Conservation (phyloP, 345 rosid species). For the Triadica sebifera region DNA sequence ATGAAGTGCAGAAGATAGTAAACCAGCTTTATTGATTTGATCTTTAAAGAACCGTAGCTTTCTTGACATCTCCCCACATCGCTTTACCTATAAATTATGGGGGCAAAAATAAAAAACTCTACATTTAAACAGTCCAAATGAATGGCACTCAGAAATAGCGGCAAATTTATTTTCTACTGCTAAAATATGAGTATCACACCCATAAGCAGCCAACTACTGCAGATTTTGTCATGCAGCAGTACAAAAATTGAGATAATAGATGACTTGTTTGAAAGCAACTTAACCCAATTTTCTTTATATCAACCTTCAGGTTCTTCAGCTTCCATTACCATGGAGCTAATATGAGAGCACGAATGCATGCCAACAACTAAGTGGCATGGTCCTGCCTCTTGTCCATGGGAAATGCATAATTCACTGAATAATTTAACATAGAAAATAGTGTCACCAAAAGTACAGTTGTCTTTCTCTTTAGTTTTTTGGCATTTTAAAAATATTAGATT, state of each 20-base stretch:
- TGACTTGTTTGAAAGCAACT: background rate
- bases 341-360: background rate
- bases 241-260: background rate
- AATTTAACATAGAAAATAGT: background rate
- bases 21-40: constrained; percentile 86
- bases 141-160: constrained; percentile 7
- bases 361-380: background rate
- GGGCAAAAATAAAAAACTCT: constrained; percentile 16
- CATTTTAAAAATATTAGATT: background rate
- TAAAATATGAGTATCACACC: background rate
- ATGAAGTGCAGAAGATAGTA: constrained; percentile 56
- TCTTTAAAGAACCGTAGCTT: constrained; percentile 85
- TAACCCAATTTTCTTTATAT: background rate
- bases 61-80: constrained; percentile 97
- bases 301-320: background rate
- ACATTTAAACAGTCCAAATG: constrained; percentile 24
- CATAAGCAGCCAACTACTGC: background rate
- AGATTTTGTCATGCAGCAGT: background rate
- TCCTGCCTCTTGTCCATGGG: background rate
- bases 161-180: constrained; percentile 2
- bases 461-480: background rate
- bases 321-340: background rate
- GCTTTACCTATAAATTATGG: constrained; percentile 60
- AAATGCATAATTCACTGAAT: background rate
- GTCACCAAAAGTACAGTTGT: background rate